Conservation (phyloP, 768 basidiomycete species). For the Mycena leptocephala region DNA sequence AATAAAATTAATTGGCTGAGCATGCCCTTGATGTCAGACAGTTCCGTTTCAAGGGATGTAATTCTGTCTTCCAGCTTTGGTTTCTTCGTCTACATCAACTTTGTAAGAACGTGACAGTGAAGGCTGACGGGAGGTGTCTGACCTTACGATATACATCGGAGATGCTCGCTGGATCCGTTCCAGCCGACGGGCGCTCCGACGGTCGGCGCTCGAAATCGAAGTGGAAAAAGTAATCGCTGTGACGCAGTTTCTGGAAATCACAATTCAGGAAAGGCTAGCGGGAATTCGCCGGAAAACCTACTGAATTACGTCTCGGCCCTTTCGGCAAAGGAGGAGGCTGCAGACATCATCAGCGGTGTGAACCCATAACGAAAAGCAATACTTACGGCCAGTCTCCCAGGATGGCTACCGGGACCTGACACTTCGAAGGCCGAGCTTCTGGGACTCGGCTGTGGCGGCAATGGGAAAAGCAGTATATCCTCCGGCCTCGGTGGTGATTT, state of each 20-base stretch:
- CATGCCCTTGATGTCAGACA: constrained; percentile 38
- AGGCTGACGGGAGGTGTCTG: background rate
- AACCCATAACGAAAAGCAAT: background rate
- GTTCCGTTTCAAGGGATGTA: constrained; percentile 32
- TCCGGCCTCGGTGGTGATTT: background rate
- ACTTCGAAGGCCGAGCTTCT: background rate
- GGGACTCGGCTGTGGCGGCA: constrained; percentile 30
- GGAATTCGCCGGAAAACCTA: background rate
- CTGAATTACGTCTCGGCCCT: constrained; percentile 19
- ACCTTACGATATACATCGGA: constrained; percentile 26
- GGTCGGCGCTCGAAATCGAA: constrained; percentile 33
- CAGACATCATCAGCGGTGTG: too few relatives aligned
- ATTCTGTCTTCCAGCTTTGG: constrained; percentile 37
- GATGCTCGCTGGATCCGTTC: constrained; percentile 12
- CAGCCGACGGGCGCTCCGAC: constrained; percentile 6
- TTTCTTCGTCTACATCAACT: constrained; percentile 21
- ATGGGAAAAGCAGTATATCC: constrained; percentile 29
- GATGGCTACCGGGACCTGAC: background rate
- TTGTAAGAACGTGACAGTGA: background rate
- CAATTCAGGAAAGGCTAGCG: background rate
- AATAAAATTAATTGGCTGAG: constrained; percentile 23
- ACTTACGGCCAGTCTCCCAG: constrained; percentile 19
- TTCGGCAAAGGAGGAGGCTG: constrained; percentile 9
- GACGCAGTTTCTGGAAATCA: background rate
- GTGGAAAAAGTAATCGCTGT: constrained; percentile 26